Evolutionary conservation across 371 early-diverging fungal species (phyloP), one percentile per base, ranked within the genome.

Genomic region (Syncephalastrum contaminatum): DNA sequence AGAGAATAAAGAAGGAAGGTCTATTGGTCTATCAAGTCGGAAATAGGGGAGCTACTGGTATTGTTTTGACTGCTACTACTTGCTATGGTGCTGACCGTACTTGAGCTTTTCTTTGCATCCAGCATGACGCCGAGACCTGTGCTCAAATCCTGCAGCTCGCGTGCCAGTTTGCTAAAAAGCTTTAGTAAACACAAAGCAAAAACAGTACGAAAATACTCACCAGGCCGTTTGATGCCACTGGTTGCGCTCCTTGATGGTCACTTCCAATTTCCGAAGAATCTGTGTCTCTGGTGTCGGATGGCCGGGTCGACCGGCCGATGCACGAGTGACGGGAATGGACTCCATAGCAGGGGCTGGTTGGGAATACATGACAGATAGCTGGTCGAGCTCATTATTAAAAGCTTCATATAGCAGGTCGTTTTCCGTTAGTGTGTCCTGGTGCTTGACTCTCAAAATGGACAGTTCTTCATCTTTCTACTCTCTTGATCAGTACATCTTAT

Each of bases 211-310:
- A 30, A 46, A 47, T 13, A 18, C 61, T 58, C 65, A 70, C 73
- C 58, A 62, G 47, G 73, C 67, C 42, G 62, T 70, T 51, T 67
- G 59, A 24, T 70, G 73, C 70, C 70, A 73, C 40, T 73, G 67
- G 18, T 67, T 70, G 48, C 70, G 64, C 48, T 73, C 73, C 47
- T 60, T 54, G 4, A 73, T 24, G 24, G 70, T 62, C 0, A 45
- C 44, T 43, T 73, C 67, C 4, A 73, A 43, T 24, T 70, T 67
- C n/a, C 48, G 54, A 21, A 51, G 51, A 4, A 67, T 39, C 47
- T 70, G 70, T 15, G 42, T 36, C 55, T 72, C 73, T 21, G 73
- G 67, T 1, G 58, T 61, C 24, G 72, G 69, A 50, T 69, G 54
- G 0, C 60, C 22, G 2, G 67, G 69, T 18, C 69, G 54, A n/a